A percentile compares a stretch with the other conserved stretches of the same genome.
Conservation (phyloP, 768 basidiomycete genomes). For the Symmetrospora coprosmae region DNA sequence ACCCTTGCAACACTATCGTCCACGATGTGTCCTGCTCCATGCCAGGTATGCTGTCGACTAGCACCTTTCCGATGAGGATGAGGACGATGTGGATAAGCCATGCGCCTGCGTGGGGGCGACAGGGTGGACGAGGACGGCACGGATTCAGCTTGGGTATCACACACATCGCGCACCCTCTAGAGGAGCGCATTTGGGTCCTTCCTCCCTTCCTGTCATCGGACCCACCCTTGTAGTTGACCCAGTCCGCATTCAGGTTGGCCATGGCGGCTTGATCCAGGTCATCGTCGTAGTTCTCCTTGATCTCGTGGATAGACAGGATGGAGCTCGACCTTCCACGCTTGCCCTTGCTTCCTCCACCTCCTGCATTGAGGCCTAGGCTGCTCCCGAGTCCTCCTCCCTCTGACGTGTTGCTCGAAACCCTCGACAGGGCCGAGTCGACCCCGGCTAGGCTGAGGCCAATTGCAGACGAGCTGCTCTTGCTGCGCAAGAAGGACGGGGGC, state of each 20-base stretch:
- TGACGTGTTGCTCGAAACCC: too few species aligned
- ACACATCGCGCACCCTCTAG: not conserved
- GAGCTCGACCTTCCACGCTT: slow-evolving; percentile 21
- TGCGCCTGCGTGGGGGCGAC: slow-evolving; percentile 52
- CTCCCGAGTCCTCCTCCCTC: too few species aligned
- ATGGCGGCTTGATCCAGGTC: slow-evolving; percentile 29
- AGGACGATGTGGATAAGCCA: slow-evolving; percentile 96
- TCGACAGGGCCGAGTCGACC: too few species aligned
- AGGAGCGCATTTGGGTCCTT: not conserved
- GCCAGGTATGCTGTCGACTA: slow-evolving; percentile 84
- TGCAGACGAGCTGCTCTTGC: too few species aligned
- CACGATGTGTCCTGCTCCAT: slow-evolving; percentile 89
- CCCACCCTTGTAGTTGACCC: slow-evolving; percentile 84
- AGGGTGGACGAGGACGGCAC: too few species aligned
- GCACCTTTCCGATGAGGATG: slow-evolving; percentile 74
- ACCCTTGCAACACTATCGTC: slow-evolving; percentile 81
- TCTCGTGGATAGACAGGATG: slow-evolving; percentile 30
- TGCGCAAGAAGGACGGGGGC: too few species aligned
- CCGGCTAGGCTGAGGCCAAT: too few species aligned
- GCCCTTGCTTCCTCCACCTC: too few species aligned
- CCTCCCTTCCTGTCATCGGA: not conserved
- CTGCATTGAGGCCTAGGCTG: too few species aligned
- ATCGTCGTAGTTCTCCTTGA: slow-evolving; percentile 32
- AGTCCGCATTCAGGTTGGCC: slow-evolving; percentile 55
- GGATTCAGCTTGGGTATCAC: too few species aligned